Conservation (phyloP, 257 asterid species). For the Galeopsis tetrahit region DNA sequence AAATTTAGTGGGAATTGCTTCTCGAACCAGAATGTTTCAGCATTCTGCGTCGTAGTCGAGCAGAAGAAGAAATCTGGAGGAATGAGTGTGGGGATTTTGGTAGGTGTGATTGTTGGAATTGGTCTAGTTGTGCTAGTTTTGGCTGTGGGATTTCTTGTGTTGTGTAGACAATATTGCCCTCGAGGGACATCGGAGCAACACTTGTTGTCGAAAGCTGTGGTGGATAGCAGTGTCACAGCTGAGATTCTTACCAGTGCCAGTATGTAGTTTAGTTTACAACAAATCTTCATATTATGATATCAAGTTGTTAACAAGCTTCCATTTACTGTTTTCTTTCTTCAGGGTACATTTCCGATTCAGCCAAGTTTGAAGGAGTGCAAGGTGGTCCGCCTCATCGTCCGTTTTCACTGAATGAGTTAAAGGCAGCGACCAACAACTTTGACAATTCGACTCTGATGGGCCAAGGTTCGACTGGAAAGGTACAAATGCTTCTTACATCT, state of each 20-base stretch:
- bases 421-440: slow-evolving; percentile 63
- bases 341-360: slow-evolving; percentile 65
- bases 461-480: slow-evolving; percentile 66
- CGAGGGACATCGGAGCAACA: slow-evolving; percentile 61
- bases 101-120: slow-evolving; percentile 53
- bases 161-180: slow-evolving; percentile 51
- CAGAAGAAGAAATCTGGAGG: slow-evolving; percentile 31
- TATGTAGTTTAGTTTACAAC: slow-evolving; percentile 32
- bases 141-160: slow-evolving; percentile 49
- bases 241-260: slow-evolving; percentile 61
- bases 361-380: slow-evolving; percentile 48
- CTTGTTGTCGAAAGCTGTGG: slow-evolving; percentile 55
- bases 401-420: slow-evolving; percentile 60
- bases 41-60: slow-evolving; percentile 41
- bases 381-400: slow-evolving; percentile 50
- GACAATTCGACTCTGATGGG: slow-evolving; percentile 56
- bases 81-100: slow-evolving; percentile 45
- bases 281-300: too few species aligned
- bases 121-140: slow-evolving; percentile 41
- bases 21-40: slow-evolving; percentile 50
- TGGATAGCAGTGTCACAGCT: slow-evolving; percentile 47
- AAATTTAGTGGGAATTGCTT: slow-evolving; percentile 63
- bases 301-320: too few species aligned
- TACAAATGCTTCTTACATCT: slow-evolving; percentile 25
- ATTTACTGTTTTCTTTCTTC: background rate